phyloP scores from a whole-genome alignment of 306 rosid species.

The Malus fusca region DNA sequence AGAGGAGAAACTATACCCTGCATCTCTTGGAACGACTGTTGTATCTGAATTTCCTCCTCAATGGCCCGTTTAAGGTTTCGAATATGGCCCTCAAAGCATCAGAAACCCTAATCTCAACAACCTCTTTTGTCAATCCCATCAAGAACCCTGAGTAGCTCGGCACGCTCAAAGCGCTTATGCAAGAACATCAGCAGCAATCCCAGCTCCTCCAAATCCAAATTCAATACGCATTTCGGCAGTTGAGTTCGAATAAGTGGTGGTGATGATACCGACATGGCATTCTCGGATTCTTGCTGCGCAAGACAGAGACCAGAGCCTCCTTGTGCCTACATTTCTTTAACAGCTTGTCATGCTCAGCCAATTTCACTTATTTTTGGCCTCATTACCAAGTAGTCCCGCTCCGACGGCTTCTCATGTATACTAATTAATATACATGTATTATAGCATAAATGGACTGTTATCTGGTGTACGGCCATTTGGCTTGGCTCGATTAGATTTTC shows the following conservation, averaged over 20 bases:
- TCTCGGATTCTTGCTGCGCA: conserved; percentile 57
- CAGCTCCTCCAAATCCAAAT: conserved; percentile 63
- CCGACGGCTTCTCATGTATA: conserved; percentile 39
- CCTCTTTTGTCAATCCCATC: conserved; percentile 65
- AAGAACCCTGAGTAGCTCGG: conserved; percentile 59
- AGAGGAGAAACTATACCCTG: conserved; percentile 81
- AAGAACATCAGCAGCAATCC: conserved; percentile 49
- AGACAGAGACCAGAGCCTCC: conserved; percentile 62
- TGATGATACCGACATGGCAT: conserved; percentile 51
- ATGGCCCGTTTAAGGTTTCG: conserved; percentile 65
- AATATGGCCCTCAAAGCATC: conserved; percentile 34
- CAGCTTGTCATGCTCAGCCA: conserved; percentile 61
- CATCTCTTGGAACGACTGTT: conserved; percentile 62
- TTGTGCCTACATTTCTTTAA: conserved; percentile 77
- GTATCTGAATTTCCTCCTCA: conserved; percentile 68
- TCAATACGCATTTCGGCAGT: conserved; percentile 47
- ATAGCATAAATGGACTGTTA: too few species aligned
- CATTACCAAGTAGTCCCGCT: conserved; percentile 59
- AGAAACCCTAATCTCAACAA: conserved; percentile 52
- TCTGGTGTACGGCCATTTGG: background rate
- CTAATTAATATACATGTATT: too few species aligned
- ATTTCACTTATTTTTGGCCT: conserved; percentile 44
- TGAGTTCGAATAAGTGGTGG: conserved; percentile 43
- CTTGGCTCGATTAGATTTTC: background rate
- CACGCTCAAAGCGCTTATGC: conserved; percentile 43